Percentiles rank a stretch among this genome's conserved stretches.
Conservation (phyloP, 2,329 filamentous ascomycete species). For the Huntiella moniliformis region DNA sequence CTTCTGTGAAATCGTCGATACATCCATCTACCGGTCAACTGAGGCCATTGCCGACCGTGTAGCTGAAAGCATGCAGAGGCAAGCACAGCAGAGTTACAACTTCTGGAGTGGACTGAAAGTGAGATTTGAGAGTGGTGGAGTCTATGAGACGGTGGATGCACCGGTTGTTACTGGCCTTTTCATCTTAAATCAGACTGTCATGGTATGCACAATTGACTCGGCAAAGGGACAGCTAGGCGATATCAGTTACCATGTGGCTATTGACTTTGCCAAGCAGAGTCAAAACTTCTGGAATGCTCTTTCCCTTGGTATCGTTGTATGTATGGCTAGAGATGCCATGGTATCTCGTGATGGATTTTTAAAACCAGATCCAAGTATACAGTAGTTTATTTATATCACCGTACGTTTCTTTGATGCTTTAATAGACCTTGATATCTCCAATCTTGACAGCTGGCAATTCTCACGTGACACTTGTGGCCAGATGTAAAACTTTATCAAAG, state of each 20-base stretch:
- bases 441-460: too few relatives aligned
- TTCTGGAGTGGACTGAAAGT: constrained; percentile 17
- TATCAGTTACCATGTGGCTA: constrained; percentile 25
- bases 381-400: too few relatives aligned
- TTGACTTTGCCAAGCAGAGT: constrained; percentile 21
- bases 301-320: constrained; percentile 20
- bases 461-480: too few relatives aligned
- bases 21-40: constrained; percentile 9
- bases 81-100: constrained; percentile 21
- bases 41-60: constrained; percentile 20
- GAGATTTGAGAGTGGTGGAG: neutral
- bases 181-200: constrained; percentile 22
- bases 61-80: constrained; percentile 19
- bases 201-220: constrained; percentile 24
- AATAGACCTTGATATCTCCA: too few relatives aligned
- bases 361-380: neutral
- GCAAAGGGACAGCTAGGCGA: constrained; percentile 19
- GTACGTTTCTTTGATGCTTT: too few relatives aligned
- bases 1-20: constrained; percentile 21
- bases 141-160: constrained; percentile 13
- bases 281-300: constrained; percentile 28
- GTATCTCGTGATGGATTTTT: constrained; percentile 4
- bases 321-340: constrained; percentile 10
- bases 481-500: too few relatives aligned
- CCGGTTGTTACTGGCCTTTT: constrained; percentile 27